Base-by-base conservation (phyloP, 2,329 filamentous ascomycete species). In the Didymella segeticola region DNA sequence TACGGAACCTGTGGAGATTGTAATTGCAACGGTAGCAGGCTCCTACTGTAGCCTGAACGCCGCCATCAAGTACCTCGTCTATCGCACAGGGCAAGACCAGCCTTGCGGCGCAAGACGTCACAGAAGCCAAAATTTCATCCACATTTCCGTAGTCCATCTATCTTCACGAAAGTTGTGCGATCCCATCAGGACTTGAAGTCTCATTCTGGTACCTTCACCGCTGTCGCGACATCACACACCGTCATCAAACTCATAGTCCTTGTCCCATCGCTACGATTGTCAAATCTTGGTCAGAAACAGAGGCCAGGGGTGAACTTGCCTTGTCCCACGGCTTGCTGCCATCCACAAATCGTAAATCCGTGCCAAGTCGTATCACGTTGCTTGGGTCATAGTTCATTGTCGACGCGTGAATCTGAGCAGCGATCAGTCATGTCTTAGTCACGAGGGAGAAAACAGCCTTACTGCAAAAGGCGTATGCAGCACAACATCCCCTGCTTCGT, bases 261-360 rank as follows among this genome's bases (percentile, higher is more conserved):
- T 67, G 29, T 71, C 66, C 70, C 70, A 73, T 7, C 70, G 66
- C 68, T 69, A 23, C 25, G 29, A 63, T 26, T 61, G 43, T 41
- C 26, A 26, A 25, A 11, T 1, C 11, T 17, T n/a, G 19, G 14
- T 30, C 17, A 26, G 15, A 10, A 3, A 14, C 5, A 6, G 25
- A 23, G 19, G 23, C 6, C 11, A 11, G 20, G 7, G 9, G n/a
- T 37, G 5, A 10, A 56, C 73, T 65, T 59, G 78, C 77, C 57
- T 70, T 79, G 57, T 84, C 82, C 73, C 80, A 84, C 1, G 77
- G 78, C 50, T 77, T 77, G 6, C 78, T 79, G 4, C 77, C 75
- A 57, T 85, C 76, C 7, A 83, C 82, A 61, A 85, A 85, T 1
- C 83, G 76, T 43, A 86, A 60, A 62, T 85, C 83, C 2, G 83